These are phyloP conservation scores for Arthrobotrys musiformis DNA, from an alignment of 2,329 filamentous ascomycete genomes.

Conservation along the genomic window DNA sequence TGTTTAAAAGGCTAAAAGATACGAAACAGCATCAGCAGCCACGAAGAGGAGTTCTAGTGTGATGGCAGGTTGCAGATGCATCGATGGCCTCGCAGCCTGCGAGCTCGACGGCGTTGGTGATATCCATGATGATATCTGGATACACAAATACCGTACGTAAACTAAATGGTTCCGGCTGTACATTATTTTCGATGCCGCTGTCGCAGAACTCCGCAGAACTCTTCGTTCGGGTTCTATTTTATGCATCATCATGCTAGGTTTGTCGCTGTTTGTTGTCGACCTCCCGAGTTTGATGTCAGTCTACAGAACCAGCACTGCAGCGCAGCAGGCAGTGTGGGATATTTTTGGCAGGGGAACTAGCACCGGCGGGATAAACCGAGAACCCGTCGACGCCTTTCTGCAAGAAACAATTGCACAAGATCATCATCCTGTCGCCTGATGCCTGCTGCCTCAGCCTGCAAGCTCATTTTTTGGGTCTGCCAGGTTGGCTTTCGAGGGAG, in stretches of 20 bases:
- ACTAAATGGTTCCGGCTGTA: background rate
- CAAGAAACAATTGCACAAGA: background rate
- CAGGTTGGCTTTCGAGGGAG: background rate
- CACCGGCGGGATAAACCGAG: background rate
- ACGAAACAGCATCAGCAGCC: slow-evolving; percentile 23
- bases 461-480: background rate
- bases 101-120: background rate
- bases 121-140: background rate
- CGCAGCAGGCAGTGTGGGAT: slow-evolving; percentile 12
- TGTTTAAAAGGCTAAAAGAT: slow-evolving; percentile 6
- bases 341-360: slow-evolving; percentile 31
- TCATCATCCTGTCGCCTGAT: background rate
- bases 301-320: background rate
- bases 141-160: slow-evolving; percentile 1
- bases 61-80: slow-evolving; percentile 9
- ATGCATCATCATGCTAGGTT: slow-evolving; percentile 28
- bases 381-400: background rate
- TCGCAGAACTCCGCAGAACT: slow-evolving; percentile 17
- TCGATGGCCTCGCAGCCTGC: background rate
- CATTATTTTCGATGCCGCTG: background rate
- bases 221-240: background rate
- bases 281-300: slow-evolving; percentile 16
- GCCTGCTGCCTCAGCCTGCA: slow-evolving; percentile 6
- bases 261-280: slow-evolving; percentile 4
- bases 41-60: slow-evolving; percentile 4